phyloP scores from a whole-genome alignment of 805 yeast genomes.

The Crinitomyces ghanaensis region DNA sequence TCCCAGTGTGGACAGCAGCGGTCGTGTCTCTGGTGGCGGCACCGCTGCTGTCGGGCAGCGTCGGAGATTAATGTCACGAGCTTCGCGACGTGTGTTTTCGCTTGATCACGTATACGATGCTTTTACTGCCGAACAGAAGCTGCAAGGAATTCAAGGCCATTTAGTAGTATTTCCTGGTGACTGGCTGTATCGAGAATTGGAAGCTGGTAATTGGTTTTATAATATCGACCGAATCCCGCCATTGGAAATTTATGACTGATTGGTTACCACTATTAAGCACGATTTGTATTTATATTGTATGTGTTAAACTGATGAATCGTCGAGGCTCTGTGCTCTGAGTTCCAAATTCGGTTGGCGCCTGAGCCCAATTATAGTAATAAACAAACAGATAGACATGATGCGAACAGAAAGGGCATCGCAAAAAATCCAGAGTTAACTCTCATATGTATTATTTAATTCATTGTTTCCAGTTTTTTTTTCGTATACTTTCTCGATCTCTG shows the following conservation, averaged over 20 bases:
- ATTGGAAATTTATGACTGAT: conserved; percentile 74
- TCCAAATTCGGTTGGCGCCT: no score
- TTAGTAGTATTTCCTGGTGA: conserved; percentile 85
- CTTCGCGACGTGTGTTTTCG: conserved; percentile 6
- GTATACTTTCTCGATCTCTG: no score
- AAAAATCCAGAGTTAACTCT: no score
- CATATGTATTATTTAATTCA: no score
- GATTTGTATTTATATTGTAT: no score
- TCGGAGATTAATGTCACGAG: conserved; percentile 8
- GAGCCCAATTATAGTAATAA: no score
- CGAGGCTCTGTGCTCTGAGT: no score
- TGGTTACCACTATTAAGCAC: no score
- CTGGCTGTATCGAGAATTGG: conserved; percentile 81
- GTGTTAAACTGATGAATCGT: no score
- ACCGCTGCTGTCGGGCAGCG: conserved; percentile 5
- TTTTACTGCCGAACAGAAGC: conserved; percentile 61
- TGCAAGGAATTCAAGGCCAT: conserved; percentile 71
- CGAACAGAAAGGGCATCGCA: no score
- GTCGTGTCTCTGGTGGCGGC: not conserved
- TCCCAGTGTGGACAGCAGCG: not conserved
- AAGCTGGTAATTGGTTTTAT: conserved; percentile 85
- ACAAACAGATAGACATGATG: no score
- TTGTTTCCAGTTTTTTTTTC: no score
- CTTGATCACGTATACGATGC: conserved; percentile 49
- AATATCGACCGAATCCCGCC: conserved; percentile 92